These are phyloP conservation scores for Agastache rugosa DNA, from an alignment of 257 asterid species.

Conservation along the genomic window DNA sequence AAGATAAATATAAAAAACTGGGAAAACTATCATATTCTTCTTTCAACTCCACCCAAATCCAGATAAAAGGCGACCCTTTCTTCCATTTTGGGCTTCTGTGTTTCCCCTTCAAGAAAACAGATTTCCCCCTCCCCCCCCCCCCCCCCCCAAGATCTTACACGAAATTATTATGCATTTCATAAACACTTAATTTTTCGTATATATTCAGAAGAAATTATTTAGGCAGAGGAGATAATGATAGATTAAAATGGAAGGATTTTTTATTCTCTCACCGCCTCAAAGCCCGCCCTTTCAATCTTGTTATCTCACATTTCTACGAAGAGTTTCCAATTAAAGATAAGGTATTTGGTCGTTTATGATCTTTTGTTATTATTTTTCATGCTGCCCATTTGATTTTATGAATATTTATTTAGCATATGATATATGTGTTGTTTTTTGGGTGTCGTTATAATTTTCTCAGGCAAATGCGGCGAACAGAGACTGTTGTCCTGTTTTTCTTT, in stretches of 20 bases:
- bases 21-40: not conserved
- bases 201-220: not conserved
- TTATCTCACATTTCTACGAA: constrained; percentile 23
- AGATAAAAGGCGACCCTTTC: constrained; percentile 28
- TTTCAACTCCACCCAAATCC: constrained; percentile 27
- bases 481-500: too few species aligned
- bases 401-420: not conserved
- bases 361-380: constrained; percentile 11
- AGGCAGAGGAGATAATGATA: constrained; percentile 17
- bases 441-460: not conserved
- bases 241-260: constrained; percentile 25
- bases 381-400: constrained; percentile 4
- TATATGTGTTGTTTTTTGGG: not conserved
- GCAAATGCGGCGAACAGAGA: not conserved
- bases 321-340: constrained; percentile 1
- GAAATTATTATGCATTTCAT: not conserved
- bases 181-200: not conserved
- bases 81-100: constrained; percentile 17
- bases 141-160: constrained; percentile 32
- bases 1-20: not conserved
- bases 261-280: constrained; percentile 41
- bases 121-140: constrained; percentile 35
- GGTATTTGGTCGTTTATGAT: constrained; percentile 36
- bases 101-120: constrained; percentile 2
- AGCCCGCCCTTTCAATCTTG: constrained; percentile 32